These are phyloP conservation scores for Crataegus laevigata DNA, from an alignment of 306 rosid genomes.

Conservation along the genomic window DNA sequence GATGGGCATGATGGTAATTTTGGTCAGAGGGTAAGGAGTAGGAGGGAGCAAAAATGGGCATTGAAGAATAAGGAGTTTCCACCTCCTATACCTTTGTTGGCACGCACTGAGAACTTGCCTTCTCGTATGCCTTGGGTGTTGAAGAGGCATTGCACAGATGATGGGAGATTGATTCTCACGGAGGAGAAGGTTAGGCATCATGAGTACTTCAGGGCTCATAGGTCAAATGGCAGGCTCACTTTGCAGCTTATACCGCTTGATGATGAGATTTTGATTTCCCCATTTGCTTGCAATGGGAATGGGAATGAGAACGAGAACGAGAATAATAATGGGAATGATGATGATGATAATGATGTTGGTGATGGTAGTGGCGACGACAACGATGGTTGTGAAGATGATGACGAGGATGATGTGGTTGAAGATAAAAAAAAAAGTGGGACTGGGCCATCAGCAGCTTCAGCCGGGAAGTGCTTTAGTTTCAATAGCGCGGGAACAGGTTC, in stretches of 20 bases:
- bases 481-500: constrained; percentile 15
- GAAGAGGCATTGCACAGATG: constrained; percentile 48
- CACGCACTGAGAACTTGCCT: constrained; percentile 46
- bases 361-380: background rate
- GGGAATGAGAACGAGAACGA: background rate
- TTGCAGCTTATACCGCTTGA: constrained; percentile 51
- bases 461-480: constrained; percentile 17
- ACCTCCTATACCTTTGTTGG: constrained; percentile 55
- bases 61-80: constrained; percentile 35
- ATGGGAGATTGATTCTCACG: constrained; percentile 53
- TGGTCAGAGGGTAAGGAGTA: background rate
- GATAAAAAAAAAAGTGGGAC: no score
- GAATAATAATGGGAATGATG: background rate
- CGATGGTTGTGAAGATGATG: background rate
- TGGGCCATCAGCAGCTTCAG: background rate
- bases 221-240: constrained; percentile 68
- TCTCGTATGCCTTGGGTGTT: constrained; percentile 67
- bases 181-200: constrained; percentile 56
- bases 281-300: background rate
- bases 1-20: background rate
- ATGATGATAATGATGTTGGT: background rate
- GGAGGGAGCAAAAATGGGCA: background rate
- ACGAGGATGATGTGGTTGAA: background rate
- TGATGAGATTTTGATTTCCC: constrained; percentile 1
- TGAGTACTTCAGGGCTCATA: constrained; percentile 51